A percentile compares a stretch with the other conserved stretches of the same genome.
Conservation (phyloP, 495 filamentous ascomycete species). For the Letharia lupina region DNA sequence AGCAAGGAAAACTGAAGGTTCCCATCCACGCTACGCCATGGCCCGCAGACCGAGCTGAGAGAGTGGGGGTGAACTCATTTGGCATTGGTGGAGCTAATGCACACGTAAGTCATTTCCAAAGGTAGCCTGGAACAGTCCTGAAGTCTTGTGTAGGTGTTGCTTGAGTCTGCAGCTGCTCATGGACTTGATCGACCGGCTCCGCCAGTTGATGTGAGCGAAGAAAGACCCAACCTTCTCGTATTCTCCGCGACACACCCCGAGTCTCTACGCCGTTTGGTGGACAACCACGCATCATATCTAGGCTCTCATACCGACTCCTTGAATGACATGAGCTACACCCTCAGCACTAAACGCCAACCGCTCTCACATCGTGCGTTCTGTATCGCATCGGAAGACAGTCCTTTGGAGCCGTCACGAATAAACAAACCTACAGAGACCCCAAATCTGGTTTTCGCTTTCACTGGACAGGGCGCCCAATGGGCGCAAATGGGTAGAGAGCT, state of each 20-base stretch:
- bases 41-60: conserved; percentile 24
- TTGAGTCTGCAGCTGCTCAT: conserved; percentile 17
- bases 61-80: conserved; percentile 33
- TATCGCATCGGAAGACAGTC: conserved; percentile 9
- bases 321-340: conserved; percentile 18
- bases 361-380: conserved; percentile 9
- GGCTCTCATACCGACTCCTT: not conserved
- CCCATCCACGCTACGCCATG: conserved; percentile 26
- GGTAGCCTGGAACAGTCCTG: not conserved
- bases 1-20: conserved; percentile 15
- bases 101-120: conserved; percentile 17
- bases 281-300: conserved; percentile 7
- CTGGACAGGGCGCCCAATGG: conserved; percentile 69
- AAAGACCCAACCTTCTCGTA: conserved; percentile 9
- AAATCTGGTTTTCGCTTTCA: conserved; percentile 30
- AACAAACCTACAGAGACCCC: not conserved
- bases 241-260: conserved; percentile 26
- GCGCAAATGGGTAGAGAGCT: conserved; percentile 47
- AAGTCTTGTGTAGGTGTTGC: conserved; percentile 1
- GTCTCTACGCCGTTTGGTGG: conserved; percentile 11
- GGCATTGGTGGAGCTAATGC: conserved; percentile 32
- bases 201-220: not conserved
- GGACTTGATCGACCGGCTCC: conserved; percentile 2
- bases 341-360: conserved; percentile 9
- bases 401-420: conserved; percentile 3